These are phyloP conservation scores for Starmerella vaccinii DNA, from an alignment of 805 yeast genomes.

Conservation along the genomic window DNA sequence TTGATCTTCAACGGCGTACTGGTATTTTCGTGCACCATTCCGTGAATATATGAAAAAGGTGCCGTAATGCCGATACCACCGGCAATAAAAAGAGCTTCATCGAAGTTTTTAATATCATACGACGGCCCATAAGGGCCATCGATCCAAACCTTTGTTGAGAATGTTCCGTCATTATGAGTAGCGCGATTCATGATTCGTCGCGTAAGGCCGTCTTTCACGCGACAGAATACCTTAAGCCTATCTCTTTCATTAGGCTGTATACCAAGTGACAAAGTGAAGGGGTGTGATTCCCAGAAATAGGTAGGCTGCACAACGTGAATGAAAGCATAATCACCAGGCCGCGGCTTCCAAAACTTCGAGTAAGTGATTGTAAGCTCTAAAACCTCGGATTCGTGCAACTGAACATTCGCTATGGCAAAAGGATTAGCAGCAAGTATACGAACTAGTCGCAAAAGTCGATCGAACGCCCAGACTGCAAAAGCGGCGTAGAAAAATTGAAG, in stretches of 20 bases:
- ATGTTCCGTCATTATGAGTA: conserved; percentile 27
- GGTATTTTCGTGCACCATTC: conserved; percentile 22
- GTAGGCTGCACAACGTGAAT: conserved; percentile 33
- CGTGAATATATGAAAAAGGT: conserved; percentile 37
- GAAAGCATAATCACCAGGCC: conserved; percentile 48
- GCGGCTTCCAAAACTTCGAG: conserved; percentile 40
- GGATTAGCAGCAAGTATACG: conserved; percentile 32
- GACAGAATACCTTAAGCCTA: conserved; percentile 13
- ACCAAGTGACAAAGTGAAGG: conserved; percentile 40
- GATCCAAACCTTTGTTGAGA: conserved; percentile 32
- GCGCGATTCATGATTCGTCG: conserved; percentile 33
- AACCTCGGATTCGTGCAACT: conserved; percentile 13
- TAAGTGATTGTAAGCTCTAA: conserved; percentile 26
- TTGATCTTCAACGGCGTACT: conserved; percentile 20
- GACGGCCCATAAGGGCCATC: conserved; percentile 57
- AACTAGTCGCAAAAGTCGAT: conserved; percentile 46
- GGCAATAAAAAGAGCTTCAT: conserved; percentile 36
- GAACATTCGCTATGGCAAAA: conserved; percentile 3
- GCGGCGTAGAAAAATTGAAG: conserved; percentile 42
- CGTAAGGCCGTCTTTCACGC: conserved; percentile 46
- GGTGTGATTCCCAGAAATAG: conserved; percentile 60
- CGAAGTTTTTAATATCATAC: conserved; percentile 34
- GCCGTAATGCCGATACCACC: conserved; percentile 58
- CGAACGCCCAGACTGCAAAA: conserved; percentile 58
- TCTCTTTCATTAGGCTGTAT: conserved; percentile 5